phyloP scores from a whole-genome alignment of 2,329 filamentous ascomycete genomes.

The Pyricularia grisea region DNA sequence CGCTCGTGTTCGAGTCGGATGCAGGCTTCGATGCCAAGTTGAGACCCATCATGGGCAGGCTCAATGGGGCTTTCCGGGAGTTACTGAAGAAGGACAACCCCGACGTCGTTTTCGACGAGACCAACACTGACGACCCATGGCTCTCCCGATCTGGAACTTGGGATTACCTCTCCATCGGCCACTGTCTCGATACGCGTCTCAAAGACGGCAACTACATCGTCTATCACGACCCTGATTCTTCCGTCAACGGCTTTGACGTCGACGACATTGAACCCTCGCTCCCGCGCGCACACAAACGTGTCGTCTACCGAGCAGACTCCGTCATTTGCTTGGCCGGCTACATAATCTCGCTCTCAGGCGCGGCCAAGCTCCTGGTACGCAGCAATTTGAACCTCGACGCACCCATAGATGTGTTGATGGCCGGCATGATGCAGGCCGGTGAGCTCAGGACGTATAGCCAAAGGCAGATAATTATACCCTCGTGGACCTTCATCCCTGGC shows the following conservation, averaged over 20 bases:
- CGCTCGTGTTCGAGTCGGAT: constrained; percentile 20
- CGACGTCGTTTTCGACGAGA: background rate
- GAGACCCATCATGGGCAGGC: constrained; percentile 13
- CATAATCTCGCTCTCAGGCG: constrained; percentile 16
- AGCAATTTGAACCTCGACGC: constrained; percentile 15
- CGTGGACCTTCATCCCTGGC: constrained; percentile 40
- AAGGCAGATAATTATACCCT: constrained; percentile 27
- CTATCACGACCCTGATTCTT: constrained; percentile 11
- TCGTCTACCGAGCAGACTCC: constrained; percentile 14
- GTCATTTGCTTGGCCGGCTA: constrained; percentile 17
- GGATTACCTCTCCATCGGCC: constrained; percentile 15
- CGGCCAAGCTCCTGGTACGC: constrained; percentile 17
- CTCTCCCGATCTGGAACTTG: constrained; percentile 9
- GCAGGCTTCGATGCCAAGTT: constrained; percentile 18
- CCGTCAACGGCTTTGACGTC: background rate
- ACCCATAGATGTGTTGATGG: constrained; percentile 17
- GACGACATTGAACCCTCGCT: constrained; percentile 11
- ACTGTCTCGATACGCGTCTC: constrained; percentile 12
- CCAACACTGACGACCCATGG: constrained; percentile 14
- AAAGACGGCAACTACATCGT: constrained; percentile 7
- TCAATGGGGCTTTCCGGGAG: constrained; percentile 14
- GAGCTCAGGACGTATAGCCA: constrained; percentile 15
- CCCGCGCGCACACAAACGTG: constrained; percentile 11
- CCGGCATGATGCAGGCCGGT: constrained; percentile 10
- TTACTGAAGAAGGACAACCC: constrained; percentile 11